Evolutionary conservation across 768 basidiomycete species (phyloP).

Genomic region (Mycena epipterygia): DNA sequence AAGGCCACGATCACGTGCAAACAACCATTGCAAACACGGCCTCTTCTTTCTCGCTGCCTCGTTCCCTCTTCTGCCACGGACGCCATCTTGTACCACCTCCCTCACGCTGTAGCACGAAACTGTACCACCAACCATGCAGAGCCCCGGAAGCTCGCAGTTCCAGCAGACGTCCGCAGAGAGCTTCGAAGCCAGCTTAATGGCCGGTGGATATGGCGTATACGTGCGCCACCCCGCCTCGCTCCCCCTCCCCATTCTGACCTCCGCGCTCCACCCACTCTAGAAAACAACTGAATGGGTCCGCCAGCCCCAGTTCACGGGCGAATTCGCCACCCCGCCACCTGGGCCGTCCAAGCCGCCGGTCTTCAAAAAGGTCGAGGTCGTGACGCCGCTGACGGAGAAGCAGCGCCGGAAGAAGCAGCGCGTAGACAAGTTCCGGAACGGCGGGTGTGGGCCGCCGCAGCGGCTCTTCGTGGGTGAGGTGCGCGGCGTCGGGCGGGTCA

Average conservation of each 20-base stretch:
- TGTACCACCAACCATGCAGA: slow-evolving; percentile 23
- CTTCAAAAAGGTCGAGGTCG: slow-evolving; percentile 27
- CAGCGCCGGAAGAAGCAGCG: slow-evolving; percentile 35
- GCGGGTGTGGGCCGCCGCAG: slow-evolving; percentile 19
- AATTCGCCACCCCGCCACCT: slow-evolving; percentile 41
- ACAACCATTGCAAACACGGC: neutral
- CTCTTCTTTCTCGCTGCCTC: neutral
- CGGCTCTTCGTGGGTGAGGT: slow-evolving; percentile 33
- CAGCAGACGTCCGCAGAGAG: slow-evolving; percentile 68
- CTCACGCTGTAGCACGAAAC: neutral
- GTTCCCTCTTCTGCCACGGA: neutral
- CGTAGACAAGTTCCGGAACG: slow-evolving; percentile 36
- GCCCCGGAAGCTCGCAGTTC: slow-evolving; percentile 45
- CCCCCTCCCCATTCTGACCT: neutral
- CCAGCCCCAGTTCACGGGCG: slow-evolving; percentile 51
- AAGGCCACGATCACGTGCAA: slow-evolving; percentile 25
- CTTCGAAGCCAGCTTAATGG: slow-evolving; percentile 69
- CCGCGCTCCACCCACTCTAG: slow-evolving; percentile 36
- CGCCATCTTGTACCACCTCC: neutral
- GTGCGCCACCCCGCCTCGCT: slow-evolving; percentile 43
- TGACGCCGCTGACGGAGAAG: slow-evolving; percentile 32
- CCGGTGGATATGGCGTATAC: slow-evolving; percentile 66
- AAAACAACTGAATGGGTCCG: slow-evolving; percentile 43
- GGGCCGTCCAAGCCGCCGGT: slow-evolving; percentile 39
- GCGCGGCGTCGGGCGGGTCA: slow-evolving; percentile 31